These are phyloP conservation scores for Hypoxylon crocopeplum DNA, from an alignment of 495 filamentous ascomycete species.

Conservation along the genomic window DNA sequence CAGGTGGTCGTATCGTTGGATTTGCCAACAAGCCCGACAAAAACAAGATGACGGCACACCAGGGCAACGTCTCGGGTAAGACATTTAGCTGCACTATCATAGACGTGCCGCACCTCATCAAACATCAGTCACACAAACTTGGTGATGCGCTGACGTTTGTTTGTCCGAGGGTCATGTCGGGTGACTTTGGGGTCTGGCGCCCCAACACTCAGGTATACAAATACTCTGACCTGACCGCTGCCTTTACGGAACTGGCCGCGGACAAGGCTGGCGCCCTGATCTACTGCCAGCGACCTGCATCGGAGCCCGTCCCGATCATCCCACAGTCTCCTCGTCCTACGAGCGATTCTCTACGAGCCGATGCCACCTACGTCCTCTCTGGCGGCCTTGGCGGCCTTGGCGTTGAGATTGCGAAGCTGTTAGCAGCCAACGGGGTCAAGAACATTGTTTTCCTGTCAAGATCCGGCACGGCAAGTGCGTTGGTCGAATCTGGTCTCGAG, in stretches of 20 bases:
- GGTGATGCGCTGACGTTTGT: slow-evolving; percentile 13
- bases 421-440: slow-evolving; percentile 12
- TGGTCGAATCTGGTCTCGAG: slow-evolving; percentile 11
- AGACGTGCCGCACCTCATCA: slow-evolving; percentile 8
- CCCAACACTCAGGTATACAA: slow-evolving; percentile 6
- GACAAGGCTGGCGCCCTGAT: slow-evolving; percentile 3
- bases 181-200: neutral
- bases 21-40: slow-evolving; percentile 23
- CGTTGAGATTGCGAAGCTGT: slow-evolving; percentile 26
- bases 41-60: neutral
- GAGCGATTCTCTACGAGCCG: slow-evolving; percentile 17
- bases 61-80: slow-evolving; percentile 2
- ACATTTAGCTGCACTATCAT: slow-evolving; percentile 20
- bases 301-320: slow-evolving; percentile 11
- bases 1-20: slow-evolving; percentile 26
- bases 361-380: slow-evolving; percentile 48
- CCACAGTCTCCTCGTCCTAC: slow-evolving; percentile 4
- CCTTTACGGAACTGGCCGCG: slow-evolving; percentile 7
- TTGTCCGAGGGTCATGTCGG: neutral
- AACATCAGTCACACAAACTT: slow-evolving; percentile 9
- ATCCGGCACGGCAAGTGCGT: slow-evolving; percentile 9
- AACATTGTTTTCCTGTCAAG: slow-evolving; percentile 26
- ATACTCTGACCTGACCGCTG: slow-evolving; percentile 15
- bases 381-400: slow-evolving; percentile 52
- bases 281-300: slow-evolving; percentile 10